Percentiles rank a stretch among this genome's conserved stretches.
phyloP scores from a whole-genome alignment of 75 land plant species.

The Pinus tabuliformis region DNA sequence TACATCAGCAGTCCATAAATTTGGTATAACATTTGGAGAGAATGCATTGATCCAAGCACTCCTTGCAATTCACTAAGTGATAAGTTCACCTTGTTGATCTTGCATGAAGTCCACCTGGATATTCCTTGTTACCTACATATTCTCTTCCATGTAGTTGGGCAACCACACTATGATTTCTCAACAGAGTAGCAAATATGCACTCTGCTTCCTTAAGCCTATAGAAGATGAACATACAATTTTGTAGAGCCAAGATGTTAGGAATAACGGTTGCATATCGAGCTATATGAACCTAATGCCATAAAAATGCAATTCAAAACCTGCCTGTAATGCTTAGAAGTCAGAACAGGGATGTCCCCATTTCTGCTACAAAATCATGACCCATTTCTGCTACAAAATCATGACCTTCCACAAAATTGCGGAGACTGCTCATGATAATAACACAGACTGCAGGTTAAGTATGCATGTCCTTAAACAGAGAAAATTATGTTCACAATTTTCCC shows the following conservation, averaged over 20 bases:
- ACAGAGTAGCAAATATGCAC: not conserved
- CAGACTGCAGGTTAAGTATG: no score
- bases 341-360: not conserved
- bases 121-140: slow-evolving; percentile 70
- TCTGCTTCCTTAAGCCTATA: no score
- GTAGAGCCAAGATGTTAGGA: not conserved
- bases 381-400: not conserved
- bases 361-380: not conserved
- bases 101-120: slow-evolving; percentile 61
- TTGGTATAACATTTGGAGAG: no score
- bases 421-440: no score
- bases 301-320: not conserved
- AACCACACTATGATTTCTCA: slow-evolving; percentile 6
- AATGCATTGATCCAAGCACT: slow-evolving; percentile 70
- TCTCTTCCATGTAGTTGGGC: slow-evolving; percentile 48
- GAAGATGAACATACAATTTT: not conserved
- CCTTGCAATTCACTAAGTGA: slow-evolving; percentile 63
- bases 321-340: not conserved
- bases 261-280: not conserved
- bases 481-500: no score
- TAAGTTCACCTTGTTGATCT: slow-evolving; percentile 43
- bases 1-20: no score
- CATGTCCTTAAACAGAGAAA: no score
- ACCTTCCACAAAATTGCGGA: not conserved
- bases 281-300: not conserved